Base-by-base conservation (phyloP, 179 eudicot species). In the Silene coronaria region DNA sequence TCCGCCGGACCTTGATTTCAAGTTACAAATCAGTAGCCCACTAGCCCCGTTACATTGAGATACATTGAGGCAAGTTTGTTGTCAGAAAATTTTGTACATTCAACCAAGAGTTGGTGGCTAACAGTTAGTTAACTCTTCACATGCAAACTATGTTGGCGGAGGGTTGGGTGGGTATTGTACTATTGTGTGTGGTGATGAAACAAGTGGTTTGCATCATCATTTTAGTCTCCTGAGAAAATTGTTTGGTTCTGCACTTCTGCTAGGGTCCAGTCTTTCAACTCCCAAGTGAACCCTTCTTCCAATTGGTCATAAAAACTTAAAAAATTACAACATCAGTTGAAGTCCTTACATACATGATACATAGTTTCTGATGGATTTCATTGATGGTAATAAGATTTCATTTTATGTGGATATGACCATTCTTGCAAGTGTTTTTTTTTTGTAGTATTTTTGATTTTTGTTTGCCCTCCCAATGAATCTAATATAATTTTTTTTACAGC, bases 401-500 rank as follows among this genome's bases (percentile, higher is more conserved):
- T 28, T 22, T 69, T 69, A 34, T 12, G 14, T n/a, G 10, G 10
- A 68, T 38, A 30, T 1, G 17, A 42, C 28, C 71, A 36, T 68
- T n/a, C 11, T 9, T 17, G 2, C 53, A 19, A 67, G 71, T 23
- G 34, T 42, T 6, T 14, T 67, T 10, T 67, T 7, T 12, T 23
- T 69, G 23, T 14, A 72, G 42, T 46, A 71, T 16, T 21, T 22
- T 63, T 61, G n/a, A 6, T 5, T 27, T 32, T 66, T 32, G 11
- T 42, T 71, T 27, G 17, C 32, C 21, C 28, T 24, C 23, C 30
- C 21, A 19, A 48, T 68, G 51, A 75, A 61, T 76, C 77, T 76
- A 55, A 38, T 51, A 30, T 8, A 51, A 42, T 67, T 82, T 58
- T 63, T 68, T 77, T 71, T 83, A 78, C 94, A 95, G 99, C 97